A percentile compares a stretch with the other conserved stretches of the same genome.
These are phyloP conservation scores for Gnomoniopsis smithogilvyi DNA, from an alignment of 2,329 filamentous ascomycete genomes.

Conservation along the genomic window DNA sequence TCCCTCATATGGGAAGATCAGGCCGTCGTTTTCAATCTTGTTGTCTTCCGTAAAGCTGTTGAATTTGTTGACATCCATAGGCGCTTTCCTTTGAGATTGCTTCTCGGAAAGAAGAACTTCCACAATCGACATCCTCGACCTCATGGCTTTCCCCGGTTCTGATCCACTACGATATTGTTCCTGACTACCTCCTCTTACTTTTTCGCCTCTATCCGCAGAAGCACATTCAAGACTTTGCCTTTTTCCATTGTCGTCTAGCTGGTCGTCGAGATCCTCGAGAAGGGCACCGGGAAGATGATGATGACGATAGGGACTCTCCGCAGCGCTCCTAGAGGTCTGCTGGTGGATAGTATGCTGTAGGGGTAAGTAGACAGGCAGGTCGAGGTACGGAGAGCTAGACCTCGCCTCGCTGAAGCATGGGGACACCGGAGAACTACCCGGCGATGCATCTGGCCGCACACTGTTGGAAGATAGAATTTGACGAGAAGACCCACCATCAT, in stretches of 20 bases:
- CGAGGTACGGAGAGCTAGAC: constrained; percentile 41
- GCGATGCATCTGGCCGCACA: constrained; percentile 31
- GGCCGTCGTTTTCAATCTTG: constrained; percentile 27
- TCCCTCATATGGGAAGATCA: constrained; percentile 44
- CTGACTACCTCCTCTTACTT: background rate
- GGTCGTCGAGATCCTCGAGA: constrained; percentile 26
- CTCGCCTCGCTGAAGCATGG: constrained; percentile 31
- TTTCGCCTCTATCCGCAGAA: background rate
- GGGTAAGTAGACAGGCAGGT: constrained; percentile 32
- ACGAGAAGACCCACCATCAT: constrained; percentile 84
- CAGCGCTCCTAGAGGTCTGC: constrained; percentile 30
- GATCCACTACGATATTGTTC: background rate
- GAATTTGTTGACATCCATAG: constrained; percentile 20
- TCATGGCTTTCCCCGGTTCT: background rate
- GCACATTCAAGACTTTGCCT: background rate
- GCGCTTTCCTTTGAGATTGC: background rate
- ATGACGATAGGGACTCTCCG: constrained; percentile 30
- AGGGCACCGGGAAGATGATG: constrained; percentile 50
- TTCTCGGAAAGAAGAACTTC: constrained; percentile 5
- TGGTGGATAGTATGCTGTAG: constrained; percentile 24
- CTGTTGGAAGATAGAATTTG: constrained; percentile 37
- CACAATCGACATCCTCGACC: constrained; percentile 2
- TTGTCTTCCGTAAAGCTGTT: constrained; percentile 17
- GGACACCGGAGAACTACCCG: constrained; percentile 29
- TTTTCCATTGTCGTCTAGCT: constrained; percentile 20